Base-by-base conservation (phyloP, 768 basidiomycete species). In the Leccinum barrowsii region DNA sequence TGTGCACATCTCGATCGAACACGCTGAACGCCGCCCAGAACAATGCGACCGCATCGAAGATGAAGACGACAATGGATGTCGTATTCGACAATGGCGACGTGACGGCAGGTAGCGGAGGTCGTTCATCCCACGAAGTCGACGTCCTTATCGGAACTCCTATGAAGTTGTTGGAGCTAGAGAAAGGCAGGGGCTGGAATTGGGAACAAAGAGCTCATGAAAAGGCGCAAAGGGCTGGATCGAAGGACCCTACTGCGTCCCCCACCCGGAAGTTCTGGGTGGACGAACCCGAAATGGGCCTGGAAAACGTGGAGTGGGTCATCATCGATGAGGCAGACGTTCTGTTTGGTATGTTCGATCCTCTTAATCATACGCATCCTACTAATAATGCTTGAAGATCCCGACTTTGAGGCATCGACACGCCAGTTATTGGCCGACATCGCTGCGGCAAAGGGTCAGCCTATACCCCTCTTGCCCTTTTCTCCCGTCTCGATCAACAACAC, bases 311-410 rank as follows among this genome's bases (percentile, higher is more conserved):
- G 65, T 96, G 92, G 92, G 87, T 96, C 6, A 78, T 95, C 3
- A 76, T 96, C 1, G 94, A 97, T 60, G 94, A 97, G 68, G 94
- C 94, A 0, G 94, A 96, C 68, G 84, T 97, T 51, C 76, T 95
- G 12, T 87, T 96, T 54, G 92, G 94, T 91, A 62, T 52, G 82
- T 72, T 47, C 8, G 3, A 32, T 32, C 11, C 22, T 19, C 21
- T 6, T 37, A 26, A 5, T 32, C 42, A 26, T 47, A 17, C 35
- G 8, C 40, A n/a, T n/a, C n/a, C n/a, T 42, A 42, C 40, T 42
- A n/a, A n/a, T 42, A 10, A 42, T 42, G 8, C 0, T 42, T 10
- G 40, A n/a, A 95, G 93, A 94, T 67, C 79, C 85, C 1, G 92
- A 95, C 70, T 96, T 96, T 70, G 79, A 85, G 59, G 83, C 85